Base-by-base conservation (phyloP, 768 basidiomycete genomes). In the Dentipellis sp. region DNA sequence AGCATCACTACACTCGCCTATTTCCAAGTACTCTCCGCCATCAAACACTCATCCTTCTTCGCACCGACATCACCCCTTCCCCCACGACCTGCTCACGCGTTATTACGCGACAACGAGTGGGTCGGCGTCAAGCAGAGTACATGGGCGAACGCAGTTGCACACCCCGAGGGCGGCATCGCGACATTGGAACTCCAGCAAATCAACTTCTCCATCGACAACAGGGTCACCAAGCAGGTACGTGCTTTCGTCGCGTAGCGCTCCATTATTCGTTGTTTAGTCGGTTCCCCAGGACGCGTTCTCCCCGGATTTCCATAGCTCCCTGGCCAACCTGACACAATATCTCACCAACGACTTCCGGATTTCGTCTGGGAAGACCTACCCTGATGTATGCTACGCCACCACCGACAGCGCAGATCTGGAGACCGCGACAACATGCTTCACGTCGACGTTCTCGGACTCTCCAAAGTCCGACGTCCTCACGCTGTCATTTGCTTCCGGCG, bases 1-100 rank as follows among this genome's bases (percentile, higher is more conserved):
- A 82, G 94, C 65, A 69, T 94, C 58, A 88, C 89, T 19, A 98
- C 97, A 0, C 80, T 98, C 52, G 88, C 91, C 49, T 98, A 98
- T 71, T 97, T 98, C 69, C 93, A 95, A 65, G 78, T 97, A 62
- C 80, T 99, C 58, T 82, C 82, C 55, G 88, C 89, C 53, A 88
- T 98, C 66, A 94, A 94, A 64, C 84, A 93, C 64, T 91, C 88
- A 0, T 78, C 88, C 21, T 86, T 93, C 70, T 79, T 93, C 54
- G 82, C 82, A 1, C 75, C 86, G 0, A 65, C 76, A 14, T 59
- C 76, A 4, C 75, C 78, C 0, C 68, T 77, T 1, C 65, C 74
- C 0, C 72, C 84, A 22, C 73, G 78, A 3, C 76, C 90, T 0
- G 71, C 83, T 2, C 75, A 86, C 66, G 80, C 80, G 0, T 65